Percentiles rank a stretch among this genome's conserved stretches.
Evolutionary conservation across 495 filamentous ascomycete species (phyloP).

Genomic region (Arthonia radiata): DNA sequence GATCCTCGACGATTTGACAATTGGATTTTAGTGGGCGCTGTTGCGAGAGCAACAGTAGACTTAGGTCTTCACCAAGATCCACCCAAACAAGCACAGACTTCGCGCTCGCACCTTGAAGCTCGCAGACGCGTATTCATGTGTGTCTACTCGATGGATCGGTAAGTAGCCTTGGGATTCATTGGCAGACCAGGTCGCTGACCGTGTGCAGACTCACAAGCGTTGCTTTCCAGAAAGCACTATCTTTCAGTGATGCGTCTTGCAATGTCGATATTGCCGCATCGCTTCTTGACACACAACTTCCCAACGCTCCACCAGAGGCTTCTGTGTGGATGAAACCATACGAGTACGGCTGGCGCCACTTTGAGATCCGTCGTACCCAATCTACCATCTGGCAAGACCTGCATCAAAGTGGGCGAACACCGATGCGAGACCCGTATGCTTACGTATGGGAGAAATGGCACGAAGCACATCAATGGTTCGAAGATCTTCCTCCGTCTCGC

Average conservation of each 20-base stretch:
- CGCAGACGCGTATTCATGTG: conserved; percentile 65
- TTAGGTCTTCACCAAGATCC: conserved; percentile 78
- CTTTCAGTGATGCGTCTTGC: conserved; percentile 73
- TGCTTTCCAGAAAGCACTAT: conserved; percentile 57
- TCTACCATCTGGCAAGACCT: conserved; percentile 65
- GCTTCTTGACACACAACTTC: conserved; percentile 14
- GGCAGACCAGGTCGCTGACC: conserved; percentile 1
- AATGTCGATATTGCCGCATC: conserved; percentile 27
- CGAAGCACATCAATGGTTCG: conserved; percentile 14
- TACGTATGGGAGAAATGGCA: conserved; percentile 14
- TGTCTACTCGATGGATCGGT: conserved; percentile 72
- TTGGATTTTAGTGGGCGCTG: conserved; percentile 76
- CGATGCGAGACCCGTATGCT: conserved; percentile 14
- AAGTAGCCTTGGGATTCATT: conserved; percentile 7
- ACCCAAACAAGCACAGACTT: conserved; percentile 31
- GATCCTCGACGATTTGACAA: conserved; percentile 74
- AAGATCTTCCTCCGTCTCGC: conserved; percentile 32
- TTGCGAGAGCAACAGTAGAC: conserved; percentile 62
- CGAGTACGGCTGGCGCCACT: conserved; percentile 28
- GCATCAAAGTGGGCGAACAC: conserved; percentile 42
- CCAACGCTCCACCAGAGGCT: conserved; percentile 24
- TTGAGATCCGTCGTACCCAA: conserved; percentile 50
- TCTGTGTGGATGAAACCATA: conserved; percentile 17
- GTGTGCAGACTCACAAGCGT: conserved; percentile 45
- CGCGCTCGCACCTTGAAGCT: conserved; percentile 40